Conservation (phyloP, 2,329 filamentous ascomycete genomes). For the Aspergillus udagawae region DNA sequence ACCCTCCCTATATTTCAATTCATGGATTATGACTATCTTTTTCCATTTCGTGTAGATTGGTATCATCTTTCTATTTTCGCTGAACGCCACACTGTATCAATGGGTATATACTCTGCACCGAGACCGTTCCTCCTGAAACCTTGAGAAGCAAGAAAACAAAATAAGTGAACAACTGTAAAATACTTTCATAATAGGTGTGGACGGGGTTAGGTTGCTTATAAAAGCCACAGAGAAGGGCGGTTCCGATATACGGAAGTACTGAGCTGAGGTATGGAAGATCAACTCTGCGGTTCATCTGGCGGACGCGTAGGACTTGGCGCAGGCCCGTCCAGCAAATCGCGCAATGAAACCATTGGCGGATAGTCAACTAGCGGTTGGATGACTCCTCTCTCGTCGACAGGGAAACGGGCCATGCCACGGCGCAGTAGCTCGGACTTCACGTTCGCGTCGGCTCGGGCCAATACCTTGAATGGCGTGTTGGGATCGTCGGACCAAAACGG, state of each 20-base stretch:
- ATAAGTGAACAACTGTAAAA: not conserved
- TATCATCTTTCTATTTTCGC: not conserved
- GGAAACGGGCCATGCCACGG: conserved; percentile 24
- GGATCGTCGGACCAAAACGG: conserved; percentile 30
- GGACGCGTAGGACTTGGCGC: not conserved
- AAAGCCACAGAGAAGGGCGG: not conserved
- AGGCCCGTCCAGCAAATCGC: not conserved
- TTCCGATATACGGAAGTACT: too few relatives aligned
- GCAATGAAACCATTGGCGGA: not conserved
- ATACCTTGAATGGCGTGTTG: conserved; percentile 38
- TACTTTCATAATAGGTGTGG: not conserved
- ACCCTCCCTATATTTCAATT: conserved; percentile 12
- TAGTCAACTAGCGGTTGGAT: conserved; percentile 15
- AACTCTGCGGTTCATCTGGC: not conserved
- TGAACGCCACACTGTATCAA: not conserved
- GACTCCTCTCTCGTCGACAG: conserved; percentile 31
- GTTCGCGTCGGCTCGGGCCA: conserved; percentile 32
- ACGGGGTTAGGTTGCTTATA: not conserved
- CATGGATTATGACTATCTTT: not conserved
- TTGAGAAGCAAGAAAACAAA: not conserved
- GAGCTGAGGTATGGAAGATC: not conserved
- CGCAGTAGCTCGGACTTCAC: conserved; percentile 25
- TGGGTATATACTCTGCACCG: not conserved
- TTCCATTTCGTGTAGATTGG: not conserved
- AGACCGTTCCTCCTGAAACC: not conserved